These are phyloP conservation scores for Elsinoe ampelina DNA, from an alignment of 2,329 filamentous ascomycete genomes.

Conservation along the genomic window DNA sequence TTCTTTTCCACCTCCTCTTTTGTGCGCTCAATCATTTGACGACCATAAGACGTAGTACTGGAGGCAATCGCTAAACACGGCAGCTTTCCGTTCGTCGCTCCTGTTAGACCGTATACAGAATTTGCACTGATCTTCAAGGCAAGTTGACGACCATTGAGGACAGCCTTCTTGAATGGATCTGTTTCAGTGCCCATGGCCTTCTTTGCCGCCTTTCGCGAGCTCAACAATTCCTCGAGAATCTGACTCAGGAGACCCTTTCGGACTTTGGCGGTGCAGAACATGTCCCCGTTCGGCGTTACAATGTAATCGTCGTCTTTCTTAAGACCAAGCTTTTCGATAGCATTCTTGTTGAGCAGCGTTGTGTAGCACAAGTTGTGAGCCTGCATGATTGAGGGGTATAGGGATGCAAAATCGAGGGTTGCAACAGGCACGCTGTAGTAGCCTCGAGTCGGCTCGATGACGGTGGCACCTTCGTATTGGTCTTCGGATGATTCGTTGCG, in stretches of 20 bases:
- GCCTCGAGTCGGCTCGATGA: conserved; percentile 87
- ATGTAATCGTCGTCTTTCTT: conserved; percentile 93
- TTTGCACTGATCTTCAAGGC: conserved; percentile 96
- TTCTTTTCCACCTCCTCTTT: conserved; percentile 87
- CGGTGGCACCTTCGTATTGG: conserved; percentile 94
- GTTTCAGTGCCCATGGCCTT: conserved; percentile 79
- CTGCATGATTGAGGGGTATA: conserved; percentile 98
- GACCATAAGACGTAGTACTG: conserved; percentile 92
- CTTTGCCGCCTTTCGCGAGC: conserved; percentile 92
- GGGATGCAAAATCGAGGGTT: conserved; percentile 94
- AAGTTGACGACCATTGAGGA: conserved; percentile 92
- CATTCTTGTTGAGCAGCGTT: conserved; percentile 71
- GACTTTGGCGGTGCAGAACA: conserved; percentile 80
- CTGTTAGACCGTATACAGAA: conserved; percentile 94
- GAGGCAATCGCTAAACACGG: conserved; percentile 92
- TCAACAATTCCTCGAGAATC: conserved; percentile 86
- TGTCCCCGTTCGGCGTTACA: conserved; percentile 85
- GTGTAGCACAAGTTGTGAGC: conserved; percentile 98
- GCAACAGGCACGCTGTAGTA: conserved; percentile 95
- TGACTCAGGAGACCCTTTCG: conserved; percentile 88
- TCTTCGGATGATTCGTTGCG: conserved; percentile 62
- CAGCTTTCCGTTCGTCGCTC: conserved; percentile 89
- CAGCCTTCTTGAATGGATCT: conserved; percentile 95
- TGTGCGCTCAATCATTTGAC: conserved; percentile 98
- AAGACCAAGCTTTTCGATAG: conserved; percentile 64